These are phyloP conservation scores for Persicaria maculosa DNA, from an alignment of 148 eudicot species.

Conservation along the genomic window DNA sequence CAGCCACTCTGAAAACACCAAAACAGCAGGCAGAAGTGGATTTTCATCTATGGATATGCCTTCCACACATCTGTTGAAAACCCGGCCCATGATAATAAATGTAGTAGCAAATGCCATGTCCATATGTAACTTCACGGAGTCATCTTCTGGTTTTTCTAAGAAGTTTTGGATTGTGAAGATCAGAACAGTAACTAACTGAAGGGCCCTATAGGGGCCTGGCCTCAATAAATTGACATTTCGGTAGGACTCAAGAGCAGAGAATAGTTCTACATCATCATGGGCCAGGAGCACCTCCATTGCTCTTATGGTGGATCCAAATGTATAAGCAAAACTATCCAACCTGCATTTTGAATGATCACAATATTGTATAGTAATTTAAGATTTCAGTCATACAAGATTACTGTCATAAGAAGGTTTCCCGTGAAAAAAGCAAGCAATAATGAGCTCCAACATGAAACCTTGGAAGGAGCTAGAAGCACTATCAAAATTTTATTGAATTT, in stretches of 20 bases:
- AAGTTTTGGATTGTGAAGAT: conserved; percentile 50
- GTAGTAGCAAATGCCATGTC: conserved; percentile 37
- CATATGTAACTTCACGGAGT: conserved; percentile 23
- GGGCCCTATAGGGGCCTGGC: conserved; percentile 76
- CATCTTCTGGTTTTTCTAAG: conserved; percentile 19
- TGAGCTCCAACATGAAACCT: no score
- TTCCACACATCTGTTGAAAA: conserved; percentile 49
- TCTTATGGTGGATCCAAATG: conserved; percentile 48
- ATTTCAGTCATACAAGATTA: no score
- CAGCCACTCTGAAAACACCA: conserved; percentile 87
- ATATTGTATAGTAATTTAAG: no score
- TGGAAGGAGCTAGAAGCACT: not conserved
- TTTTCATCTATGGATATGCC: conserved; percentile 24
- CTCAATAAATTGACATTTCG: conserved; percentile 44
- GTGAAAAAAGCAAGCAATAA: not conserved
- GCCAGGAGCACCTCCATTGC: conserved; percentile 52
- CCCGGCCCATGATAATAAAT: conserved; percentile 65
- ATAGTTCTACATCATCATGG: conserved; percentile 40
- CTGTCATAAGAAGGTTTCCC: not conserved
- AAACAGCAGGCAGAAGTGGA: conserved; percentile 69
- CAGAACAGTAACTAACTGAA: conserved; percentile 55
- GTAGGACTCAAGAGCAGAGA: conserved; percentile 53
- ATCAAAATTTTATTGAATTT: not conserved
- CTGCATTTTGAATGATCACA: conserved; percentile 29
- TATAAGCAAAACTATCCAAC: conserved; percentile 50